Conservation (phyloP, 441 rosid species). For the Pelargonium citronellum region DNA sequence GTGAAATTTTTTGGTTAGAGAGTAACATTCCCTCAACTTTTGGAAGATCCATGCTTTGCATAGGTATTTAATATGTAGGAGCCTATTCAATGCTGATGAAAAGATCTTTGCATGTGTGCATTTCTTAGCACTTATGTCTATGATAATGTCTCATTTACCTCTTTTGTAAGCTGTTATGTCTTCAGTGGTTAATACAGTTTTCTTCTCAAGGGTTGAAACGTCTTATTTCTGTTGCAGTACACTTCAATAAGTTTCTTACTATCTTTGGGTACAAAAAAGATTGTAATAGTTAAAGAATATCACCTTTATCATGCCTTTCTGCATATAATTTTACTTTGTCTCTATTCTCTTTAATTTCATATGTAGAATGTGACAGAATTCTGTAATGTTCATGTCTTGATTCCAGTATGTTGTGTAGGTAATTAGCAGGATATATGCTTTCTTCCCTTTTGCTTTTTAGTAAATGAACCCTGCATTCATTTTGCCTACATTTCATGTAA, state of each 20-base stretch:
- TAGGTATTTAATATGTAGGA: too few relatives aligned
- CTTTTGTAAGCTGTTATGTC: background rate
- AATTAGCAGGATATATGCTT: background rate
- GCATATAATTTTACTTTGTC: background rate
- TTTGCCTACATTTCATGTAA: background rate
- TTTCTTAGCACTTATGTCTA: too few relatives aligned
- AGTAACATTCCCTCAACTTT: too few relatives aligned
- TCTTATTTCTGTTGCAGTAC: background rate
- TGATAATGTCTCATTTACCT: background rate
- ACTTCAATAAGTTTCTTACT: background rate
- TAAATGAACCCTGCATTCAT: background rate
- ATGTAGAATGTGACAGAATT: background rate
- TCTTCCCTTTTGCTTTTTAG: too few relatives aligned
- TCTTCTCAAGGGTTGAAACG: slow-evolving; percentile 6
- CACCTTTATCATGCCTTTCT: background rate
- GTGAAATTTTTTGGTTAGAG: too few relatives aligned
- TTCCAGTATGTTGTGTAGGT: background rate
- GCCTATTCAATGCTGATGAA: too few relatives aligned
- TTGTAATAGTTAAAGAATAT: background rate
- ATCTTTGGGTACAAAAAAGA: background rate
- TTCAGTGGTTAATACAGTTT: background rate
- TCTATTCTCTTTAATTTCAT: background rate
- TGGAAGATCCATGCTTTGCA: too few relatives aligned
- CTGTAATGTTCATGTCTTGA: background rate
- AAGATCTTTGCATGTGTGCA: too few relatives aligned